These are phyloP conservation scores for Colletotrichum viniferum DNA, from an alignment of 2,329 filamentous ascomycete species.

Conservation along the genomic window DNA sequence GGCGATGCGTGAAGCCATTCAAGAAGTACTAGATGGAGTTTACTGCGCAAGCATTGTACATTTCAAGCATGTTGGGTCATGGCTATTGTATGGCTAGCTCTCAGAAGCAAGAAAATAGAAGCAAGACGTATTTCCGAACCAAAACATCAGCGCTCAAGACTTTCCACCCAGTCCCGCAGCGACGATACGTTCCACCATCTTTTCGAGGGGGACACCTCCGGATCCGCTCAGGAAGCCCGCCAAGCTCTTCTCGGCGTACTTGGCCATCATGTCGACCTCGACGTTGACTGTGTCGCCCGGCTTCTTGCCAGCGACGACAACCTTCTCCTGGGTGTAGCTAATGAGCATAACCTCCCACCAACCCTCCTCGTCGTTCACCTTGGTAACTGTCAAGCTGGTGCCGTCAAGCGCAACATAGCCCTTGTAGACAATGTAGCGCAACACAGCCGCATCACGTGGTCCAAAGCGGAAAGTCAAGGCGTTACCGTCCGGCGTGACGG, in stretches of 20 bases:
- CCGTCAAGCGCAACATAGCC: constrained; percentile 95
- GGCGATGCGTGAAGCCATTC: constrained; percentile 46
- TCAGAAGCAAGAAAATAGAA: background rate
- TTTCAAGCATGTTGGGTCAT: background rate
- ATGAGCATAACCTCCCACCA: constrained; percentile 99
- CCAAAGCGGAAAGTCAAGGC: constrained; percentile 84
- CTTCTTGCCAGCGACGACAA: constrained; percentile 81
- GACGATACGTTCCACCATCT: constrained; percentile 76
- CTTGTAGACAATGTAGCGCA: constrained; percentile 94
- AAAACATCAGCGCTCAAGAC: background rate
- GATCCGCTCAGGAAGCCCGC: constrained; percentile 74
- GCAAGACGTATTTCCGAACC: background rate
- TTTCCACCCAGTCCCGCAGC: constrained; percentile 62
- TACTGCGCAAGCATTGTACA: background rate
- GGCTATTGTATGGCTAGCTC: background rate
- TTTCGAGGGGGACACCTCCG: constrained; percentile 65
- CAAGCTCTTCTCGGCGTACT: constrained; percentile 90
- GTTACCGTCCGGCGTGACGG: constrained; percentile 82
- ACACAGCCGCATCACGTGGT: constrained; percentile 69
- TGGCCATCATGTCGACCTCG: constrained; percentile 87
- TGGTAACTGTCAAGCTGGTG: constrained; percentile 90
- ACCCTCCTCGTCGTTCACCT: constrained; percentile 77
- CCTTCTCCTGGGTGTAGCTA: constrained; percentile 91
- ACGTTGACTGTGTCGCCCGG: constrained; percentile 85
- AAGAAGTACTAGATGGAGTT: background rate